A percentile compares a stretch with the other conserved stretches of the same genome.
Evolutionary conservation across 1,139 yeast genomes (phyloP).

Genomic region (Geotrichum macrosporum): DNA sequence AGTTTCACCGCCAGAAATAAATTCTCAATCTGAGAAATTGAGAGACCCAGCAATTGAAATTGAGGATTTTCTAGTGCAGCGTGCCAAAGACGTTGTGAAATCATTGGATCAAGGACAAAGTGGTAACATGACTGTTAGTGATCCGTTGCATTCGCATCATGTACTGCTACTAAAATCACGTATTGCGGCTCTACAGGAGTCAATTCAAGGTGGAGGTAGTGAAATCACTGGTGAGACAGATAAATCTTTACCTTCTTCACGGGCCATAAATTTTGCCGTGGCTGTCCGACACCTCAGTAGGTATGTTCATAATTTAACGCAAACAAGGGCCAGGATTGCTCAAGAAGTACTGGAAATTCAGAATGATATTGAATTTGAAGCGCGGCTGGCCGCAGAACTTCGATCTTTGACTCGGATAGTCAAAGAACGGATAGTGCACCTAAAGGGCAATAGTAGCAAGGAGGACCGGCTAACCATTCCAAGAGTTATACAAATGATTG

Average conservation of each 20-base stretch:
- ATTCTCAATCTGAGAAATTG: too few species aligned
- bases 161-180: not conserved
- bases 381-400: constrained; percentile 1
- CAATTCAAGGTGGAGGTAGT: constrained; percentile 1
- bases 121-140: too few species aligned
- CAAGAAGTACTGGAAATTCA: not conserved
- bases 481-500: constrained; percentile 1
- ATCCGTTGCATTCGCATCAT: not conserved
- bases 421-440: not conserved
- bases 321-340: not conserved
- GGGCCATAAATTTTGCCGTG: constrained; percentile 2
- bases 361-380: constrained; percentile 3
- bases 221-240: constrained; percentile 4
- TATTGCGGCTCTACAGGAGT: constrained; percentile 1
- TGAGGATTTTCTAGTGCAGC: too few species aligned
- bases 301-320: not conserved
- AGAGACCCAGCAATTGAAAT: too few species aligned
- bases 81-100: too few species aligned
- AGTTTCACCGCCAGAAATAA: too few species aligned
- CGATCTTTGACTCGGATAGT: not conserved
- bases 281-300: constrained; percentile 5
- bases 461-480: not conserved
- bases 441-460: not conserved
- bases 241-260: not conserved
- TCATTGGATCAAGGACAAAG: too few species aligned